These are phyloP conservation scores for Aotearoamyces nothofagi DNA, from an alignment of 2,329 filamentous ascomycete species.

Conservation along the genomic window DNA sequence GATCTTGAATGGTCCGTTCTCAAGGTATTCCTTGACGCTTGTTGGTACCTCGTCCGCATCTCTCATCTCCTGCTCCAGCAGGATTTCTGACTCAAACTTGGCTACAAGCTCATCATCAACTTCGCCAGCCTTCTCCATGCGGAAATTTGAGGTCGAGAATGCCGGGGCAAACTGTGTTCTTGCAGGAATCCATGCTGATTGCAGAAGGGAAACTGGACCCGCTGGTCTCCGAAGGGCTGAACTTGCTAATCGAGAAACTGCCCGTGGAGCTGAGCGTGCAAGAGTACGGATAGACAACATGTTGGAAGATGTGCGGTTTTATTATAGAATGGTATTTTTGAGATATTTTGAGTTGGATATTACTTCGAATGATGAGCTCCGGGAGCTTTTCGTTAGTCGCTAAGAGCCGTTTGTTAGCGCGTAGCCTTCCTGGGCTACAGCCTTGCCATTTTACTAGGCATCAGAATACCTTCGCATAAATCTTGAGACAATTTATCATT, in stretches of 20 bases:
- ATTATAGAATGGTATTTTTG: too few relatives aligned
- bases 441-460: too few relatives aligned
- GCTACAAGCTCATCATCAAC: slow-evolving; percentile 67
- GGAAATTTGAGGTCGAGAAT: slow-evolving; percentile 26
- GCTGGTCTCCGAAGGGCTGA: slow-evolving; percentile 34
- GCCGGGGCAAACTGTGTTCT: slow-evolving; percentile 14
- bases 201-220: slow-evolving; percentile 16
- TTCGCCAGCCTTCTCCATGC: slow-evolving; percentile 24
- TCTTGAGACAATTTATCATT: too few relatives aligned
- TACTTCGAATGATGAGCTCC: too few relatives aligned
- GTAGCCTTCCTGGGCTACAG: too few relatives aligned
- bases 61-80: slow-evolving; percentile 67
- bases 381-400: too few relatives aligned
- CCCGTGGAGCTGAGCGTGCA: slow-evolving; percentile 51
- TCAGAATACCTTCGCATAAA: too few relatives aligned
- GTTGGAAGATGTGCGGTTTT: too few relatives aligned
- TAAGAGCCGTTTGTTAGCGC: too few relatives aligned
- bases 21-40: slow-evolving; percentile 75
- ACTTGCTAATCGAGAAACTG: slow-evolving; percentile 39
- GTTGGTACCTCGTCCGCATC: slow-evolving; percentile 55
- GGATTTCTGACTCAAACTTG: slow-evolving; percentile 74
- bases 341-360: too few relatives aligned
- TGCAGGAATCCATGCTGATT: slow-evolving; percentile 15
- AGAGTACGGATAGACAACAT: slow-evolving; percentile 59
- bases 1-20: slow-evolving; percentile 72